These are phyloP conservation scores for Oxyria digyna DNA, from an alignment of 148 eudicot genomes.

Conservation along the genomic window DNA sequence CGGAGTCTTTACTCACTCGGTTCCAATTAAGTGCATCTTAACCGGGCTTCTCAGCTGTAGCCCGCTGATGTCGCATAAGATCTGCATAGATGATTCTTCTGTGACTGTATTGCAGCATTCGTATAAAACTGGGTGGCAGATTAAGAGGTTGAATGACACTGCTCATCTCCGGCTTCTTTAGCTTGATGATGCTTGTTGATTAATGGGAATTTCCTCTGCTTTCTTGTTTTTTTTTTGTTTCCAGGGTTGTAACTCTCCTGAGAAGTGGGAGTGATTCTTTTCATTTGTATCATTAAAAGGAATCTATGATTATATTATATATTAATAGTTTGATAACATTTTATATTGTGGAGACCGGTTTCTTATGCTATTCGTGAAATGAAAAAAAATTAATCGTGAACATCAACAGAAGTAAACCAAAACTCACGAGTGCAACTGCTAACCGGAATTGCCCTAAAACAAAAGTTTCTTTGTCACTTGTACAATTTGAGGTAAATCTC, in stretches of 20 bases:
- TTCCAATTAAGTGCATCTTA: conserved; percentile 77
- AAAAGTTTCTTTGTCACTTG: no score
- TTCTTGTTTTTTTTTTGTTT: not conserved
- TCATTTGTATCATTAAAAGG: conserved; percentile 7
- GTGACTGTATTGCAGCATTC: conserved; percentile 81
- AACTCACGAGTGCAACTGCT: no score
- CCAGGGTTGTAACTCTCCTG: not conserved
- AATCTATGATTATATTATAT: conserved; percentile 2
- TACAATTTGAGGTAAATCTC: no score
- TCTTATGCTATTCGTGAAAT: no score
- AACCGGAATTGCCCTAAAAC: no score
- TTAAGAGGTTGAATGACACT: conserved; percentile 88
- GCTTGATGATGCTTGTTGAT: no score
- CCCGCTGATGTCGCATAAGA: conserved; percentile 55
- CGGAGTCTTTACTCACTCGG: conserved; percentile 77
- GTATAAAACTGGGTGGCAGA: conserved; percentile 89
- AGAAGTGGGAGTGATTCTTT: conserved; percentile 7
- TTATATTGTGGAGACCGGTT: no score
- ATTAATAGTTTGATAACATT: no score
- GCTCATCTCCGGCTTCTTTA: conserved; percentile 84
- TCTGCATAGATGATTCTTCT: conserved; percentile 91
- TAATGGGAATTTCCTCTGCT: not conserved
- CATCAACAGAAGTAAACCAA: no score
- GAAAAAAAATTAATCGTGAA: no score
- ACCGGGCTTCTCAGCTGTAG: conserved; percentile 88